Evolutionary conservation across 202 grass and related monocot genomes (phyloP), one percentile per base, ranked within the genome.

Genomic region (Miscanthus sacchariflorus): DNA sequence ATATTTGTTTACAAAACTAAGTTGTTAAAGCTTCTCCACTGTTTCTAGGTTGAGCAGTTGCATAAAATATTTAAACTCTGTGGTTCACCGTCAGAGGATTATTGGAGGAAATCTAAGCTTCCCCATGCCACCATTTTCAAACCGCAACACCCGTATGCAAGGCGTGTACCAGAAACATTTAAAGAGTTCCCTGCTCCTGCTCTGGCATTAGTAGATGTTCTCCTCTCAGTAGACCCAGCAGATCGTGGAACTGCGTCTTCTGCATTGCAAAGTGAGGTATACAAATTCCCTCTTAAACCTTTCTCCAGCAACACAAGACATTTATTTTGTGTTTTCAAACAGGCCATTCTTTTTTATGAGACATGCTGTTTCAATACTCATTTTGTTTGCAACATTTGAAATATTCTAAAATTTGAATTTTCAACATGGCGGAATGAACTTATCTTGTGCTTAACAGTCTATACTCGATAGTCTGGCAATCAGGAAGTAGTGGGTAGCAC

Each of bases 11-110:
- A 15, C 30, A 73, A 79, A 56, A 65, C 54, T 24, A 81, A 80
- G 25, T 39, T 82, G 38, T 84, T 44, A 63, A 61, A 78, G 33
- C 68, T 76, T 90, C 54, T 91, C 9, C 36, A 24, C 76, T 79
- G 88, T 93, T 77, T 91, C 49, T 86, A 99, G 97, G 97, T 99
- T 79, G 97, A 99, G 83, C 97, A 99, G 71, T 87, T 99, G 63
- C 97, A 99, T 83, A 99, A 99, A 91, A 99, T 99, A 93, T 99
- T 99, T 87, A 99, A 99, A 88, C 94, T 99, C 23, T 97, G 94
- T 79, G 97, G 97, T 88, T 99, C 97, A 38, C 97, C 97, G 5
- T 93, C 93, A 23, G 97, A 97, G 67, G 94, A 99, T 71, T 99
- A 97, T 77, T 99, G 97, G 97, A 97, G 79, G 70, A 99, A 97